Conservation (phyloP, 2,329 filamentous ascomycete genomes). For the Aspergillus tamarii region DNA sequence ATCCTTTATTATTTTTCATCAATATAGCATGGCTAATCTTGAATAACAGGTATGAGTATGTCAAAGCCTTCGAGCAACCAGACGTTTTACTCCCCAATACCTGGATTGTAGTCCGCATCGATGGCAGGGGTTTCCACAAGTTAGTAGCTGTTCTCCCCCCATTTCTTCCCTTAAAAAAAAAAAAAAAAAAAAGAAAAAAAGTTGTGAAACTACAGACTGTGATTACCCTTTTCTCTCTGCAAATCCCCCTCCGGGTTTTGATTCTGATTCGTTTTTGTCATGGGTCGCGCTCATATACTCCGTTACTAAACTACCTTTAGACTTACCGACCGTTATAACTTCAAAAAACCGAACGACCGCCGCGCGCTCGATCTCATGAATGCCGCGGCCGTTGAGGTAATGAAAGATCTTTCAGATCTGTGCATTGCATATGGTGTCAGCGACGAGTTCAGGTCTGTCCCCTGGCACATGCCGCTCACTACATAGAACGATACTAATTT, state of each 20-base stretch:
- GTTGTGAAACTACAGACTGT: not conserved
- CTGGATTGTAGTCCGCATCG: slow-evolving; percentile 92
- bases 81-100: slow-evolving; percentile 84
- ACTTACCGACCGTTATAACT: slow-evolving; percentile 79
- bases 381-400: slow-evolving; percentile 79
- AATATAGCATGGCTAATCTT: slow-evolving; percentile 49
- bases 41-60: slow-evolving; percentile 80
- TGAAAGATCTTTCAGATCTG: slow-evolving; percentile 82
- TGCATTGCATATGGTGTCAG: slow-evolving; percentile 89
- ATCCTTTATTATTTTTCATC: not conserved
- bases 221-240: not conserved
- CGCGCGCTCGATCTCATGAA: slow-evolving; percentile 94
- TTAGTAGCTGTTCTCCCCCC: slow-evolving; percentile 44
- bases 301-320: slow-evolving; percentile 46
- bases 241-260: not conserved
- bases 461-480: not conserved
- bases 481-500: not conserved
- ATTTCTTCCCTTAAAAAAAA: not conserved
- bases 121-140: slow-evolving; percentile 95
- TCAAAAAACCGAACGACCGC: slow-evolving; percentile 89
- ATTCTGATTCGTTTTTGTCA: not conserved
- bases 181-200: not conserved
- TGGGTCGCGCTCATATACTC: not conserved
- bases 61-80: slow-evolving; percentile 82
- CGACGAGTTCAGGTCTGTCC: slow-evolving; percentile 73